Percentiles rank a stretch among this genome's conserved stretches.
phyloP scores from a whole-genome alignment of 192 early-diverging fungal genomes.

The Coemansia sp. region DNA sequence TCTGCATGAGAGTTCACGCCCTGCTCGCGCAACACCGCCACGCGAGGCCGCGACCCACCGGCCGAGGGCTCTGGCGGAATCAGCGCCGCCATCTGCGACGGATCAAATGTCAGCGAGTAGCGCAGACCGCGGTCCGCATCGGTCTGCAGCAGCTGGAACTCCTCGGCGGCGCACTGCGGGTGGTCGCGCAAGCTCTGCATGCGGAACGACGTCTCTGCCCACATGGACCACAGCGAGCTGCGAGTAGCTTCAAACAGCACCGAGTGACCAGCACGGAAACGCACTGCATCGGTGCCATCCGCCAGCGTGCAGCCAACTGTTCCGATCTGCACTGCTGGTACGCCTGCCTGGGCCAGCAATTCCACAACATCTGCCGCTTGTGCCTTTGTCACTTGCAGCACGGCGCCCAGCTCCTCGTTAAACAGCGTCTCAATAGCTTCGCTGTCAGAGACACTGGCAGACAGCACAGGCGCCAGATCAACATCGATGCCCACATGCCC shows the following conservation, averaged over 20 bases:
- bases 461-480: constrained; percentile 56
- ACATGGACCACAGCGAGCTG: constrained; percentile 71
- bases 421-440: constrained; percentile 70
- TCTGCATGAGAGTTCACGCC: constrained; percentile 95
- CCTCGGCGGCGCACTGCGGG: constrained; percentile 78
- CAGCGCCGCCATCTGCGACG: constrained; percentile 31
- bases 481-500: constrained; percentile 81
- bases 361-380: constrained; percentile 57
- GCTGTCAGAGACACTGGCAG: constrained; percentile 21
- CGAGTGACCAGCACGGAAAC: constrained; percentile 45
- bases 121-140: constrained; percentile 75
- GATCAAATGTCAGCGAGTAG: constrained; percentile 77
- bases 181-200: constrained; percentile 93
- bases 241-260: constrained; percentile 61
- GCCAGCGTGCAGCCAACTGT: constrained; percentile 15
- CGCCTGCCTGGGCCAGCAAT: constrained; percentile 39
- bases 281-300: constrained; percentile 45
- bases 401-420: constrained; percentile 97
- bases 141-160: constrained; percentile 72
- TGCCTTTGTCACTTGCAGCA: constrained; percentile 74
- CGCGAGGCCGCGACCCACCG: constrained; percentile 60
- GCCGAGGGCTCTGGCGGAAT: constrained; percentile 13
- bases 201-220: constrained; percentile 88
- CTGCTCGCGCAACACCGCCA: constrained; percentile 96
- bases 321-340: constrained; percentile 62